Conservation (phyloP, 2,329 filamentous ascomycete species). For the Thelonectria blattea region DNA sequence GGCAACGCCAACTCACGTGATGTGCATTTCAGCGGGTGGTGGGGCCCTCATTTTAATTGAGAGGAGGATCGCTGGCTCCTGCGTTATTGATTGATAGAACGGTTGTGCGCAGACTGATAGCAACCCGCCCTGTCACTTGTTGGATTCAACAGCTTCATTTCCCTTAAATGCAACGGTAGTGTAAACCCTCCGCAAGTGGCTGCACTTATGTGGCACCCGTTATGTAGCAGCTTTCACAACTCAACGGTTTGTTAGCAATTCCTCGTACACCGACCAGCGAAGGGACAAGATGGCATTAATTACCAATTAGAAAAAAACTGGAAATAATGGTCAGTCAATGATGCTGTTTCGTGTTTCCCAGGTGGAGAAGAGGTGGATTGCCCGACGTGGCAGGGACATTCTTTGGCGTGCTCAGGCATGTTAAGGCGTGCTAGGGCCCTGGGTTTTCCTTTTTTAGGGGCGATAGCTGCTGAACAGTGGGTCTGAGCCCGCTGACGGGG, state of each 20-base stretch:
- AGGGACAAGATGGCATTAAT: constrained; percentile 1
- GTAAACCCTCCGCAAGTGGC: neutral
- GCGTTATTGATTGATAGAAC: constrained; percentile 5
- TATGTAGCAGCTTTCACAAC: neutral
- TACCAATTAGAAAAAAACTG: neutral
- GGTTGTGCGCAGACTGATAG: neutral
- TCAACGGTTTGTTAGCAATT: neutral
- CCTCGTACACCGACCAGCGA: constrained; percentile 5
- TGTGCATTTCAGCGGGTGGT: constrained; percentile 7
- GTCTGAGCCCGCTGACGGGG: constrained; percentile 6
- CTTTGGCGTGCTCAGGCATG: constrained; percentile 10
- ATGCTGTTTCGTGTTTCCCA: constrained; percentile 15
- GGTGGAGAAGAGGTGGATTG: constrained; percentile 9
- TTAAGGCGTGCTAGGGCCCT: neutral
- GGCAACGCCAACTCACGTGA: constrained; percentile 38
- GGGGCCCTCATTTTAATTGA: constrained; percentile 17
- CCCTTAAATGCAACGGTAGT: constrained; percentile 13
- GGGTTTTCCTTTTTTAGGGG: constrained; percentile 33
- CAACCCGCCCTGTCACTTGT: neutral
- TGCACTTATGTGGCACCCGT: constrained; percentile 2
- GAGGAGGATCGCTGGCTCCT: constrained; percentile 16
- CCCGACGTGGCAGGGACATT: constrained; percentile 7
- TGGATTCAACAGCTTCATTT: neutral
- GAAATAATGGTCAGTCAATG: constrained; percentile 12
- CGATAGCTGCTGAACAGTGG: constrained; percentile 23